These are phyloP conservation scores for Cladosporium velox DNA, from an alignment of 2,329 filamentous ascomycete genomes.

Conservation along the genomic window DNA sequence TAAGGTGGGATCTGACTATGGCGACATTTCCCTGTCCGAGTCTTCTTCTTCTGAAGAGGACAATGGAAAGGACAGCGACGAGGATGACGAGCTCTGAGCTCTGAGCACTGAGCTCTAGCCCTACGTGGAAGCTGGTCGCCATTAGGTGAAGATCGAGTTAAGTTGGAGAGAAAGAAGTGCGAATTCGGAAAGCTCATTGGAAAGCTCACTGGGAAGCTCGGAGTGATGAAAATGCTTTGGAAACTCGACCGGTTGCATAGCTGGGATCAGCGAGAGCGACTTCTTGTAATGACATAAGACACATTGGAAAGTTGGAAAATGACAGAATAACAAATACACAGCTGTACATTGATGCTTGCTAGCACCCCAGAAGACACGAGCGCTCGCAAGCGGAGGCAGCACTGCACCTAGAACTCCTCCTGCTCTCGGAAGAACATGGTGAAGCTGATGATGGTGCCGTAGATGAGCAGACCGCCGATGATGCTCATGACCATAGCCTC, in stretches of 20 bases:
- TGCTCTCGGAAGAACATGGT: constrained; percentile 98
- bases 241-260: background rate
- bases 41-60: background rate
- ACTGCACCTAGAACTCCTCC: constrained; percentile 74
- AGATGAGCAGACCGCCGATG: constrained; percentile 88
- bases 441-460: constrained; percentile 97
- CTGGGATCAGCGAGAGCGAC: background rate
- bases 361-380: background rate
- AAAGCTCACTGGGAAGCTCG: background rate
- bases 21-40: too few relatives aligned
- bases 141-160: too few relatives aligned
- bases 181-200: too few relatives aligned
- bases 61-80: background rate
- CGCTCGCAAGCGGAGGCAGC: background rate
- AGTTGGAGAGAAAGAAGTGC: too few relatives aligned
- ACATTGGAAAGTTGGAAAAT: background rate
- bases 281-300: background rate
- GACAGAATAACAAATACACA: background rate
- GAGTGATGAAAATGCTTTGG: background rate
- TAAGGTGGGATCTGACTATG: background rate
- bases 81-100: constrained; percentile 4
- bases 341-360: constrained; percentile 6
- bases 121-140: background rate
- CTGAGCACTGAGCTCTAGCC: too few relatives aligned
- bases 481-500: constrained; percentile 96